These are phyloP conservation scores for Trichoderma hamatum DNA, from an alignment of 2,329 filamentous ascomycete species.

Conservation along the genomic window DNA sequence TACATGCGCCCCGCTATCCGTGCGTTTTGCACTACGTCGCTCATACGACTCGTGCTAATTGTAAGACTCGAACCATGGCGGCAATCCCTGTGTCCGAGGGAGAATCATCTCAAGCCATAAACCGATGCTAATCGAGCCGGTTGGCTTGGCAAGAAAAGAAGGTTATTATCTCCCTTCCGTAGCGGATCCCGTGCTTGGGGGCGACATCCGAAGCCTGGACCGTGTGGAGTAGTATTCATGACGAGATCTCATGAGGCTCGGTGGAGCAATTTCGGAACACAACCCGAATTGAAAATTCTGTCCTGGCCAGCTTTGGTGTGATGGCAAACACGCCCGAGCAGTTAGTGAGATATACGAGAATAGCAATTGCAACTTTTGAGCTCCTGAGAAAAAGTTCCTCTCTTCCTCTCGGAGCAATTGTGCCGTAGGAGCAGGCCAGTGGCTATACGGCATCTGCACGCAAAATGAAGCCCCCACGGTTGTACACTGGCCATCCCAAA, in stretches of 20 bases:
- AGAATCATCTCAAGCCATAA: not conserved
- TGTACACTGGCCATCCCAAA: not conserved
- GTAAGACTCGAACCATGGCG: not conserved
- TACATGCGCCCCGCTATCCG: not conserved
- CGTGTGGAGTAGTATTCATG: not conserved
- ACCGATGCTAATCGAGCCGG: not conserved
- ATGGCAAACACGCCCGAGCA: not conserved
- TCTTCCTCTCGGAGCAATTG: not conserved
- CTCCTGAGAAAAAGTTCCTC: not conserved
- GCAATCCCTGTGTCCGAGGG: not conserved
- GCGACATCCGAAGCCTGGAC: not conserved
- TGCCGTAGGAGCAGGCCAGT: not conserved
- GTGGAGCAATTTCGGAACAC: not conserved
- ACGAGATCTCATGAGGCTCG: not conserved
- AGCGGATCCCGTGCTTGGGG: not conserved
- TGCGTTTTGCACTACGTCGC: not conserved
- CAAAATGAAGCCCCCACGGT: not conserved
- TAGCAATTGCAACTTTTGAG: not conserved
- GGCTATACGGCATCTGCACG: not conserved
- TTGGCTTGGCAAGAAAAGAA: not conserved
- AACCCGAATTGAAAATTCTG: not conserved
- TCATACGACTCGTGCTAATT: not conserved
- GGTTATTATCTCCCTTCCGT: not conserved
- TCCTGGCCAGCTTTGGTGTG: not conserved
- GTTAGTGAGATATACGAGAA: not conserved